These are phyloP conservation scores for Talaromyces islandicus DNA, from an alignment of 2,329 filamentous ascomycete species.

Conservation along the genomic window DNA sequence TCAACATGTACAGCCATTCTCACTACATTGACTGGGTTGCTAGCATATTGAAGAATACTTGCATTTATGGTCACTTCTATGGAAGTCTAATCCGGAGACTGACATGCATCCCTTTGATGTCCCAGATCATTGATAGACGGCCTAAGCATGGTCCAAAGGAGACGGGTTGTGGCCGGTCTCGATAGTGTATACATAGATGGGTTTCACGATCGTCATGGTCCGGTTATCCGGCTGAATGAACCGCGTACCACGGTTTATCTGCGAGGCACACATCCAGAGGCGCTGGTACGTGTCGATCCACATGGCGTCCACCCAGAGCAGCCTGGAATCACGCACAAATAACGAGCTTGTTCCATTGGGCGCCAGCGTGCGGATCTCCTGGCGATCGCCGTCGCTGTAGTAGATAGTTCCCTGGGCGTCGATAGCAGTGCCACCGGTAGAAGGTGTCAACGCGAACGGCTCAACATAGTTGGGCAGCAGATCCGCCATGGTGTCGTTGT, in stretches of 20 bases:
- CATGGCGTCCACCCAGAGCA: neutral
- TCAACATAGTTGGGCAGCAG: slow-evolving; percentile 19
- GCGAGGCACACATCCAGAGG: slow-evolving; percentile 3
- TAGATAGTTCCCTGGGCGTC: slow-evolving; percentile 35
- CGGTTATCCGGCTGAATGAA: no score
- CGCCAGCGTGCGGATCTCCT: neutral
- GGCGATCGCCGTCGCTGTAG: slow-evolving; percentile 29
- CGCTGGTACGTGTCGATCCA: neutral
- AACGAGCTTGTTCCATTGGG: neutral
- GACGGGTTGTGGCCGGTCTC: neutral
- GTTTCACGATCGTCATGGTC: neutral
- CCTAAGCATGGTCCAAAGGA: neutral
- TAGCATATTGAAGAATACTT: no score
- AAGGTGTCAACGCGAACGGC: slow-evolving; percentile 28
- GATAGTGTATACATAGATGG: neutral
- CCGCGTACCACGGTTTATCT: no score
- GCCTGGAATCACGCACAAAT: neutral
- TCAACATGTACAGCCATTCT: no score
- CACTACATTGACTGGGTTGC: no score
- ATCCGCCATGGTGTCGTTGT: slow-evolving; percentile 25
- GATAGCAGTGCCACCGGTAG: slow-evolving; percentile 34
- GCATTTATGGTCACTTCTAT: no score
- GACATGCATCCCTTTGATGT: no score
- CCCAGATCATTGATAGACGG: no score
- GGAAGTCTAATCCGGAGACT: no score